A percentile compares a stretch with the other conserved stretches of the same genome.
phyloP scores from a whole-genome alignment of 345 rosid genomes.

The Lepidium africanum region DNA sequence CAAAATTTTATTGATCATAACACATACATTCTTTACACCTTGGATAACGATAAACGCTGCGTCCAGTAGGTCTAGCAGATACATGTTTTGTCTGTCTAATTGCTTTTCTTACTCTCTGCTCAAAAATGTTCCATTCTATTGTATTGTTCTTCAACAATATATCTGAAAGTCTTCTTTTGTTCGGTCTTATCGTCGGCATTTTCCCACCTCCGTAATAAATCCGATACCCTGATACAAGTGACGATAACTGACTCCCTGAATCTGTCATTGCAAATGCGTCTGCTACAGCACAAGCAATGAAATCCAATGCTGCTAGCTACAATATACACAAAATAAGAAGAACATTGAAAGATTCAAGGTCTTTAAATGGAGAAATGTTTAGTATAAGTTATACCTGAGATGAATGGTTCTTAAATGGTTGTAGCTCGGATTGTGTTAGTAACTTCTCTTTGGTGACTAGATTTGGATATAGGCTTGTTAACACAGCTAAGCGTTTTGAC shows the following conservation, averaged over 20 bases:
- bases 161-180: conserved; percentile 66
- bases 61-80: conserved; percentile 56
- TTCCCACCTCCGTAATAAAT: conserved; percentile 77
- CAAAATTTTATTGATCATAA: conserved; percentile 5
- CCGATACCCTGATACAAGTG: conserved; percentile 84
- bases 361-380: not conserved
- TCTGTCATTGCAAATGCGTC: conserved; percentile 97
- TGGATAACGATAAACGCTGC: conserved; percentile 81
- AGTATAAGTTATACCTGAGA: conserved; percentile 55
- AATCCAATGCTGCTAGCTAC: conserved; percentile 50
- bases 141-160: conserved; percentile 67
- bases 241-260: conserved; percentile 92
- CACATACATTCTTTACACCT: conserved; percentile 87
- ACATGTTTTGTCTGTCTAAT: conserved; percentile 86
- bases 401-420: conserved; percentile 76
- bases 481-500: conserved; percentile 44
- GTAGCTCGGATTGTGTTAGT: conserved; percentile 62
- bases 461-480: conserved; percentile 77
- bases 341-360: not conserved
- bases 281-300: conserved; percentile 73
- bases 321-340: not conserved
- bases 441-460: conserved; percentile 80
- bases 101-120: conserved; percentile 79
- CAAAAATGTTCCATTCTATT: conserved; percentile 76
- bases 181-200: conserved; percentile 89